Evolutionary conservation across 2,329 filamentous ascomycete genomes (phyloP).

Genomic region (Penicillium sp.): DNA sequence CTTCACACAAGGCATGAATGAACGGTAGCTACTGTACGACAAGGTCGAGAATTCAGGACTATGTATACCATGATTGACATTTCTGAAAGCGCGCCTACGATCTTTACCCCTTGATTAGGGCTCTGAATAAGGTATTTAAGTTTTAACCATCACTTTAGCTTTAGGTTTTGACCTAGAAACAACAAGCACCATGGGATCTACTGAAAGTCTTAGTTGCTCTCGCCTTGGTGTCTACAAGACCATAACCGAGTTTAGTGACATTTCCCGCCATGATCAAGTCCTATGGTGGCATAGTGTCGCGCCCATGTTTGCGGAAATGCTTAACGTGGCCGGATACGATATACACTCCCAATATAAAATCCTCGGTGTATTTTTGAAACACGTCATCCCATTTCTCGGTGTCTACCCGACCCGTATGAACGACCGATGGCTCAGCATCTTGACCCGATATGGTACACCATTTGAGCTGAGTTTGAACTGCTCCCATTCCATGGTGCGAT

Average conservation of each 20-base stretch:
- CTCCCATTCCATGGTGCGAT: slow-evolving; percentile 11
- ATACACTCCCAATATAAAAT: slow-evolving; percentile 10
- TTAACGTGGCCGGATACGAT: slow-evolving; percentile 4
- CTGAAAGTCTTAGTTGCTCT: not conserved
- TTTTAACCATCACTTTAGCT: not conserved
- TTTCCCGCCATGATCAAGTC: slow-evolving; percentile 2
- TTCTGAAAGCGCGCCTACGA: not conserved
- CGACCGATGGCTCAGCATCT: slow-evolving; percentile 11
- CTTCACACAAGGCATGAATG: not conserved
- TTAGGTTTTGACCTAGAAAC: not conserved
- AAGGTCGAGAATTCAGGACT: not conserved
- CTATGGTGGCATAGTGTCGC: slow-evolving; percentile 14
- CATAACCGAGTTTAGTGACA: not conserved
- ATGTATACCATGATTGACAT: not conserved
- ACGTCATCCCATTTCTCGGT: slow-evolving; percentile 10
- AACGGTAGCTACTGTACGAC: no score
- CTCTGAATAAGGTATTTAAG: not conserved
- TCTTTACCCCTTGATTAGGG: not conserved
- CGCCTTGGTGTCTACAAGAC: not conserved
- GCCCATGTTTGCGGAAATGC: slow-evolving; percentile 11
- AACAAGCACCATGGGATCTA: not conserved
- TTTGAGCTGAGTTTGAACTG: slow-evolving; percentile 19
- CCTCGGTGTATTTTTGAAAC: slow-evolving; percentile 3
- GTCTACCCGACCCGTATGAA: slow-evolving; percentile 3
- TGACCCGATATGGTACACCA: slow-evolving; percentile 15